These are phyloP conservation scores for Prunus kanzakura DNA, from an alignment of 306 rosid genomes.

Conservation along the genomic window DNA sequence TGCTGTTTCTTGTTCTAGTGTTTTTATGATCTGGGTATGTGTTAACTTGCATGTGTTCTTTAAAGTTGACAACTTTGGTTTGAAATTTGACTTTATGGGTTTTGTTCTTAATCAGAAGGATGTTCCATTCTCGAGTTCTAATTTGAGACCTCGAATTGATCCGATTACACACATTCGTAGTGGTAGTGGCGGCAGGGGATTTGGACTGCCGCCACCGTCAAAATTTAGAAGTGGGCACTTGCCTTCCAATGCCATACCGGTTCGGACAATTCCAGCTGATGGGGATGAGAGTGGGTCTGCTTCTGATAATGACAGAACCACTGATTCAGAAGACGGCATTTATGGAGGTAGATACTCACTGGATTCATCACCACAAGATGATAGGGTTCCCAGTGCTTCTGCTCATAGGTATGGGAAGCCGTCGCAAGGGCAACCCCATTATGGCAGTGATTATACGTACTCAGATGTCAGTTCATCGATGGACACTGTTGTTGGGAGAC, in stretches of 20 bases:
- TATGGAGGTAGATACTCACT: conserved; percentile 73
- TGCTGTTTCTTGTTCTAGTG: neutral
- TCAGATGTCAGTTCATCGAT: conserved; percentile 93
- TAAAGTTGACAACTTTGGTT: neutral
- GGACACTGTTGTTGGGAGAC: conserved; percentile 65
- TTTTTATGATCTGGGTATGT: conserved; percentile 27
- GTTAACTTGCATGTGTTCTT: neutral
- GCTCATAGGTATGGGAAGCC: conserved; percentile 41
- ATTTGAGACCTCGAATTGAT: conserved; percentile 59
- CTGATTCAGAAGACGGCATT: conserved; percentile 70
- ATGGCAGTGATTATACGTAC: conserved; percentile 61
- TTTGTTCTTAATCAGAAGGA: conserved; percentile 47
- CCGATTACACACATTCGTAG: conserved; percentile 41
- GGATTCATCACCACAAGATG: conserved; percentile 78
- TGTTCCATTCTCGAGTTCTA: conserved; percentile 33
- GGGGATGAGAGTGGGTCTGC: conserved; percentile 54
- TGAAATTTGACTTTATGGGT: conserved; percentile 14
- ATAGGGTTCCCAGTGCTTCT: conserved; percentile 39
- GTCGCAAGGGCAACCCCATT: conserved; percentile 30
- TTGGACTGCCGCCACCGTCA: conserved; percentile 78
- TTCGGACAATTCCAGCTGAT: conserved; percentile 31
- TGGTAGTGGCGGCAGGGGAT: conserved; percentile 52
- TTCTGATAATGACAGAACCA: conserved; percentile 57
- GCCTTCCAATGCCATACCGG: conserved; percentile 62
- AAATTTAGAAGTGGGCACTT: conserved; percentile 92